Conservation (phyloP, 2,329 filamentous ascomycete species). For the Ophiostoma quercus region DNA sequence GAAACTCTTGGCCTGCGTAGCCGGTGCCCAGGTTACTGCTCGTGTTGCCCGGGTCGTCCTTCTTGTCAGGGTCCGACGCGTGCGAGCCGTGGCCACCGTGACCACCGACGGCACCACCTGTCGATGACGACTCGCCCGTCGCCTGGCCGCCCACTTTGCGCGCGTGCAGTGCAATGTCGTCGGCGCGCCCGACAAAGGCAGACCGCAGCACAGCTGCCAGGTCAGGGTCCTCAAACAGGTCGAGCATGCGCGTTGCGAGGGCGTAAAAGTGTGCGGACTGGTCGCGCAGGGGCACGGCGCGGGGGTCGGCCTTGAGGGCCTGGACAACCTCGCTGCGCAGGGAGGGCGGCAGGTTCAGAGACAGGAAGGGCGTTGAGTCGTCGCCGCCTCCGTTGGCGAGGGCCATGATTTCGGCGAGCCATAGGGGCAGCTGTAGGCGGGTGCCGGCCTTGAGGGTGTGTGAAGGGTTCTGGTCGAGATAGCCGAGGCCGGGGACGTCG, state of each 20-base stretch:
- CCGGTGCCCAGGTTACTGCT: slow-evolving; percentile 49
- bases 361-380: slow-evolving; percentile 53
- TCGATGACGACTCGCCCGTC: slow-evolving; percentile 31
- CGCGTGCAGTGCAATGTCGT: slow-evolving; percentile 81
- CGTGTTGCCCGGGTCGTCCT: slow-evolving; percentile 48
- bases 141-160: slow-evolving; percentile 71
- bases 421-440: slow-evolving; percentile 77
- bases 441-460: slow-evolving; percentile 73
- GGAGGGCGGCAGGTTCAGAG: slow-evolving; percentile 73
- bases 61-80: slow-evolving; percentile 47
- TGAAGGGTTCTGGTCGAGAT: slow-evolving; percentile 75
- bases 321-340: slow-evolving; percentile 77
- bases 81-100: slow-evolving; percentile 46
- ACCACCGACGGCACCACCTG: slow-evolving; percentile 32
- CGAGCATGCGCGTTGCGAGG: slow-evolving; percentile 77
- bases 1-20: slow-evolving; percentile 70
- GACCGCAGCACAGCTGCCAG: slow-evolving; percentile 70
- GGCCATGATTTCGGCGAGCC: slow-evolving; percentile 91
- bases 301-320: slow-evolving; percentile 84
- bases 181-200: slow-evolving; percentile 75
- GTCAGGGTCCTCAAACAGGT: slow-evolving; percentile 76
- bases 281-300: slow-evolving; percentile 75
- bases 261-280: slow-evolving; percentile 85
- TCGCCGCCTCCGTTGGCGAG: slow-evolving; percentile 48
- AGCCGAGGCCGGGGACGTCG: slow-evolving; percentile 78